Evolutionary conservation across 2,329 filamentous ascomycete genomes (phyloP).

Genomic region (Diaporthe citriasiana): DNA sequence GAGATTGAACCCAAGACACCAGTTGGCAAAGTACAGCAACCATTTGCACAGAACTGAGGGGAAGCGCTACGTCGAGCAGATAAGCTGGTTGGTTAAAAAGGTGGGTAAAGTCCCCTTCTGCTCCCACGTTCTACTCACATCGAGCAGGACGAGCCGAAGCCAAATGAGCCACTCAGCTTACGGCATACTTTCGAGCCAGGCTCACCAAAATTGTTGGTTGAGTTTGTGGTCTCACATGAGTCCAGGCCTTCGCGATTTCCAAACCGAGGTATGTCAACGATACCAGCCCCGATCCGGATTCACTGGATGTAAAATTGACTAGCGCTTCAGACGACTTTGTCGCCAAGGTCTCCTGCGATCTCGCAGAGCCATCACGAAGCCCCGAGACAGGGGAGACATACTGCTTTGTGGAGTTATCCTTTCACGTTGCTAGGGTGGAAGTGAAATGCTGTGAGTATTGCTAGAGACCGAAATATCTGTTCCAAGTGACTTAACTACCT

Average conservation of each 20-base stretch:
- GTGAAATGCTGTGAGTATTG: background rate
- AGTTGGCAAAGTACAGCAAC: background rate
- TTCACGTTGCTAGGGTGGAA: background rate
- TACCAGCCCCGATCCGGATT: too few species aligned
- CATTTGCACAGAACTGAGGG: background rate
- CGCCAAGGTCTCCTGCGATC: background rate
- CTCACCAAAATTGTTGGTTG: background rate
- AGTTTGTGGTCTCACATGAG: background rate
- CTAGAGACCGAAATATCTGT: background rate
- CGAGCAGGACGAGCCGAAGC: background rate
- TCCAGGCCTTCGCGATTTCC: background rate
- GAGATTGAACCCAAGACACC: background rate
- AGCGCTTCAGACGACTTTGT: background rate
- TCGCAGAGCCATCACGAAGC: background rate
- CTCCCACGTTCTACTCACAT: background rate
- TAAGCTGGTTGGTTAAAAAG: background rate
- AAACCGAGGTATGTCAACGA: background rate
- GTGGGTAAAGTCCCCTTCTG: background rate
- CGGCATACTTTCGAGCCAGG: background rate
- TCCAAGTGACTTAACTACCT: background rate
- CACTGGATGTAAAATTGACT: too few species aligned
- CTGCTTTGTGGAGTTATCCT: background rate
- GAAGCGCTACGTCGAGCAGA: background rate
- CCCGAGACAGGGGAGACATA: background rate
- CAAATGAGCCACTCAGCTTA: background rate